Conservation (phyloP, 805 yeast genomes). For the Starmerella roubikii region DNA sequence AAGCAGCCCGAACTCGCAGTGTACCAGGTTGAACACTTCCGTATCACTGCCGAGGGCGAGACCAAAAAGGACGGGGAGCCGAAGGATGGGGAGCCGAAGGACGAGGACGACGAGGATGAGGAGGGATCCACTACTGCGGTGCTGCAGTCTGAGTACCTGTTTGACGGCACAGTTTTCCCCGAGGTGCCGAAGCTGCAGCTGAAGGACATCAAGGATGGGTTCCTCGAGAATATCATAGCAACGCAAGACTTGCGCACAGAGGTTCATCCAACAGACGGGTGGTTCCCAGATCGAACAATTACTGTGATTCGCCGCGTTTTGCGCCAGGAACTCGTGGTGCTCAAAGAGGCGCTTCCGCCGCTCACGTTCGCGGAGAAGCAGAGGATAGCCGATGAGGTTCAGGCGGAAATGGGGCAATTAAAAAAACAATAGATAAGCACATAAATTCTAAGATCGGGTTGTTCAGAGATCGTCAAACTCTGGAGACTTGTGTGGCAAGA, state of each 20-base stretch:
- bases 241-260: conserved; percentile 29
- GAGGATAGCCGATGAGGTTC: not conserved
- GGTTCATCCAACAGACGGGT: conserved; percentile 59
- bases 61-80: not conserved
- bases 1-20: conserved; percentile 38
- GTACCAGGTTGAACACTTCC: conserved; percentile 79
- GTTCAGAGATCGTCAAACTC: too few relatives aligned
- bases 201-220: conserved; percentile 62
- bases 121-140: not conserved
- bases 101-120: not conserved
- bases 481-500: too few relatives aligned
- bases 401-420: too few relatives aligned
- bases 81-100: not conserved
- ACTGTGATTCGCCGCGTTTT: conserved; percentile 54
- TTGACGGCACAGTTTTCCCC: conserved; percentile 62
- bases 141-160: conserved; percentile 32
- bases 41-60: conserved; percentile 29
- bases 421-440: too few relatives aligned
- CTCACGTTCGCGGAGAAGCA: not conserved
- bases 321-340: conserved; percentile 35
- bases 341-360: conserved; percentile 2
- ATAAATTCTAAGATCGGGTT: too few relatives aligned
- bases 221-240: conserved; percentile 35
- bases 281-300: conserved; percentile 56
- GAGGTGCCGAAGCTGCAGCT: conserved; percentile 60